A percentile compares a stretch with the other conserved stretches of the same genome.
These are phyloP conservation scores for Melastoma candidum DNA, from an alignment of 441 rosid species.

Conservation along the genomic window DNA sequence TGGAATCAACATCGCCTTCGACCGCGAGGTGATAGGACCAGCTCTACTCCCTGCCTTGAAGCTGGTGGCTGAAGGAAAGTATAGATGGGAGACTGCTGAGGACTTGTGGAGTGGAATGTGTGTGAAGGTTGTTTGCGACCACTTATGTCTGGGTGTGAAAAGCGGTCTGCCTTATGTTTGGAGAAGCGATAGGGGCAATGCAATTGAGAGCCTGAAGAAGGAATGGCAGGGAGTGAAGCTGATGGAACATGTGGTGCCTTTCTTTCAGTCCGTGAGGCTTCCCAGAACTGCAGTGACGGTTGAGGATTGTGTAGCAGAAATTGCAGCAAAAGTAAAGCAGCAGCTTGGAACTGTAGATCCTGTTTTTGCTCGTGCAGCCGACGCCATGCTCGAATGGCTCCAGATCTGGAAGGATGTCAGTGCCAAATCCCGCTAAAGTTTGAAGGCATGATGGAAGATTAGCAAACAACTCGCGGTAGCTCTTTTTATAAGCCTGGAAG, in stretches of 20 bases:
- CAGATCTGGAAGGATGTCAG: constrained; percentile 62
- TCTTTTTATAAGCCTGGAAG: neutral
- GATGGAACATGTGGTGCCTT: constrained; percentile 86
- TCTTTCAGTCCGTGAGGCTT: constrained; percentile 63
- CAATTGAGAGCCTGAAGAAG: constrained; percentile 77
- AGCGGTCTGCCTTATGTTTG: constrained; percentile 83
- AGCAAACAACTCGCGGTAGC: neutral
- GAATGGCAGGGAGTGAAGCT: constrained; percentile 97
- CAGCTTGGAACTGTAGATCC: constrained; percentile 51
- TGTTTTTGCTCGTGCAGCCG: constrained; percentile 59
- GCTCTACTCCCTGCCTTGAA: constrained; percentile 68
- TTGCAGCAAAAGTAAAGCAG: constrained; percentile 57
- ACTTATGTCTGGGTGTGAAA: constrained; percentile 75
- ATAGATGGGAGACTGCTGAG: constrained; percentile 95
- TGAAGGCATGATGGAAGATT: constrained; percentile 8
- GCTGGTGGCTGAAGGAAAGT: constrained; percentile 73
- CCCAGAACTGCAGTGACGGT: constrained; percentile 43
- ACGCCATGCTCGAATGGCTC: constrained; percentile 73
- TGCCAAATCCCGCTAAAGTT: constrained; percentile 21
- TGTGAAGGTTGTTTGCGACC: constrained; percentile 66
- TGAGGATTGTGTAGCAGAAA: constrained; percentile 61
- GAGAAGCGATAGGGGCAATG: constrained; percentile 80
- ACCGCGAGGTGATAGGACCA: constrained; percentile 73
- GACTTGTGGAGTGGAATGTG: constrained; percentile 98
- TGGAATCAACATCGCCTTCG: constrained; percentile 81